Evolutionary conservation across 2,329 filamentous ascomycete genomes (phyloP).

Genomic region (Fusarium sp.): DNA sequence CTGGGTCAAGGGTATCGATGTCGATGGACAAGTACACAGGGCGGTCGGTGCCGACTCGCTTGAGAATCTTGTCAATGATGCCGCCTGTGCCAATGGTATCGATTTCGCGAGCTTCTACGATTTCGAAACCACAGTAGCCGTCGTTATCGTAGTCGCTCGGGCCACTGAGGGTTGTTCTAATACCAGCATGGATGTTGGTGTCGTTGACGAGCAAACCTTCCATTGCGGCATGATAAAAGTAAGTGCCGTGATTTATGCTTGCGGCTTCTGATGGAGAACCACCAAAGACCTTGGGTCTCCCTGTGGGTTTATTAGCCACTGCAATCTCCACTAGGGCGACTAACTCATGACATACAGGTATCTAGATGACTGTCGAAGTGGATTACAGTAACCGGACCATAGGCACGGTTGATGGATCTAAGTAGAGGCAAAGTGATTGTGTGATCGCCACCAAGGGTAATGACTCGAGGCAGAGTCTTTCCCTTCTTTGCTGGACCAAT

Average conservation of each 20-base stretch:
- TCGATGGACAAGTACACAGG: slow-evolving; percentile 88
- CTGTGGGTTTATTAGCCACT: slow-evolving; percentile 51
- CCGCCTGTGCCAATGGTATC: slow-evolving; percentile 70
- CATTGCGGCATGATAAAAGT: slow-evolving; percentile 85
- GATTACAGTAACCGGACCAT: slow-evolving; percentile 71
- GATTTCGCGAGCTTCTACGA: slow-evolving; percentile 74
- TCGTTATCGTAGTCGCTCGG: slow-evolving; percentile 80
- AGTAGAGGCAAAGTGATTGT: slow-evolving; percentile 73
- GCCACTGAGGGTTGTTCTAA: slow-evolving; percentile 82
- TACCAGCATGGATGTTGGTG: slow-evolving; percentile 88
- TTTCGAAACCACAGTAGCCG: slow-evolving; percentile 81
- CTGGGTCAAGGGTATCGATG: slow-evolving; percentile 86
- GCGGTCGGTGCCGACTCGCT: slow-evolving; percentile 78
- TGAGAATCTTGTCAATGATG: slow-evolving; percentile 82
- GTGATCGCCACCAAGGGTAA: slow-evolving; percentile 78
- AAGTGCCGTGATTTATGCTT: slow-evolving; percentile 87
- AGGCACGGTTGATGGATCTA: slow-evolving; percentile 70
- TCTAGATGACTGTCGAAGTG: slow-evolving; percentile 76
- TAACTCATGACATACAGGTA: slow-evolving; percentile 64
- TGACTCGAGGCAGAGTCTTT: slow-evolving; percentile 82
- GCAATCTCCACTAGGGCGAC: fast-evolving
- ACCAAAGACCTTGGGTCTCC: slow-evolving; percentile 89
- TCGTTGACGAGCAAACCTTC: slow-evolving; percentile 85
- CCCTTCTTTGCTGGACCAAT: slow-evolving; percentile 77
- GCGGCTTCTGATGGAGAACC: slow-evolving; percentile 82